These are phyloP conservation scores for Botrytis porri DNA, from an alignment of 2,329 filamentous ascomycete genomes.

Conservation along the genomic window DNA sequence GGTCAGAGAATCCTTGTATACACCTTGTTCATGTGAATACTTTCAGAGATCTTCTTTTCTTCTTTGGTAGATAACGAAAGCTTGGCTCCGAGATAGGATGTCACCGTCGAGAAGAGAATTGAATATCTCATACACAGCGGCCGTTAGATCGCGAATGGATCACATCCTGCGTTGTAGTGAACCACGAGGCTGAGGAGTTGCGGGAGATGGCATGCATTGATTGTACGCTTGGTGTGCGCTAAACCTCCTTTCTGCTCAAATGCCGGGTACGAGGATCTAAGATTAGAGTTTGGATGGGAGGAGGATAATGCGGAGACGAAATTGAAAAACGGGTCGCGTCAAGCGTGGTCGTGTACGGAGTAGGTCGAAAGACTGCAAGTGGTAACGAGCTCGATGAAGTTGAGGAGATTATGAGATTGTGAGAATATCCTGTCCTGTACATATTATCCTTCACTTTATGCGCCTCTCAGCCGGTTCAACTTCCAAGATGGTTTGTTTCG, in stretches of 20 bases:
- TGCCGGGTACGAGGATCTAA: slow-evolving; percentile 13
- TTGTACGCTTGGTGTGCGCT: slow-evolving; percentile 7
- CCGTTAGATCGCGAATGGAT: not conserved
- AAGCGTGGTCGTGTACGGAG: not conserved
- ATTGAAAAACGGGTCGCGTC: slow-evolving; percentile 9
- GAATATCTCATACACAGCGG: not conserved
- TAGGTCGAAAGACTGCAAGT: not conserved
- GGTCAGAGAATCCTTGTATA: not conserved
- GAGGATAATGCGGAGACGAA: slow-evolving; percentile 6
- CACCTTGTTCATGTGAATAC: not conserved
- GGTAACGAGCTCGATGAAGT: not conserved
- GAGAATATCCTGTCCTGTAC: not conserved
- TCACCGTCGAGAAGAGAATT: not conserved
- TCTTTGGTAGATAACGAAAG: not conserved
- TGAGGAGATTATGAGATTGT: not conserved
- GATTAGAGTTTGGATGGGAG: slow-evolving; percentile 18
- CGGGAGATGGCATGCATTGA: slow-evolving; percentile 21
- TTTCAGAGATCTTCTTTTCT: not conserved
- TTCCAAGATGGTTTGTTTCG: slow-evolving; percentile 4
- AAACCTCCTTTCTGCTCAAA: slow-evolving; percentile 12
- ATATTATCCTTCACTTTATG: not conserved
- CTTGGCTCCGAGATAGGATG: slow-evolving; percentile 5
- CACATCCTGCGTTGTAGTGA: not conserved
- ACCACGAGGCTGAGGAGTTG: slow-evolving; percentile 15
- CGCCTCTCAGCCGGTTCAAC: slow-evolving; percentile 5